Evolutionary conservation across 2,329 filamentous ascomycete genomes (phyloP), one percentile per base, ranked within the genome.

Genomic region (Shiraia sp.): DNA sequence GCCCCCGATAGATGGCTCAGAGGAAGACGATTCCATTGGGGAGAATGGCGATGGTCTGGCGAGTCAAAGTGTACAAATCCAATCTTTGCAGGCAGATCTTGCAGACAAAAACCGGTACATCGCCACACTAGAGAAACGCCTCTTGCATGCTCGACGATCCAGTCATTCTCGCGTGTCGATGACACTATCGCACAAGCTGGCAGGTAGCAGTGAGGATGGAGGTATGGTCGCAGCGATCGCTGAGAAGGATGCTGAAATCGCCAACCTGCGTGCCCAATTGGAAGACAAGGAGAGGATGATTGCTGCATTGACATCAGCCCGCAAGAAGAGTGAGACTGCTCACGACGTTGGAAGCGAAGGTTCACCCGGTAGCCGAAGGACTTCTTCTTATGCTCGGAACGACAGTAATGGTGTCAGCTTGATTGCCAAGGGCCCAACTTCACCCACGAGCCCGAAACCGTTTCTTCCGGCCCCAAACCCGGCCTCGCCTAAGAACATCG

Each of bases 31-130:
- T 26, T 86, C 81, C 29, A 63, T 85, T 10, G 91, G 89, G 36
- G 90, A 95, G 60, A 92, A 86, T 62, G 91, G 87, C 13, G 90
- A 96, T 57, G 92, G 91, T 1, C 86, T 81, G 17, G 93, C 93
- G 6, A 89, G 87, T 16, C 72, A 95, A 34, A 75, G 85, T 30
- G 82, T 88, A n/a, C 93, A 96, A 64, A 90, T 96, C 55, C 83
- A 85, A 35, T 88, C 95, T n/a, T 74, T 99, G 33, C 93, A 96
- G 68, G 83, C 90, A n/a, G 93, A 99, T 67, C 79, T 99, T 32
- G 82, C 81, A n/a, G 93, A 99, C 72, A 96, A 96, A 75, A 97
- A 93, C 58, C 87, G 93, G 23, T 99, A 99, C 68, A 97, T 97
- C 56, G 81, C 87, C 19, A 97, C 93, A 0, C 73, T 99, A 10